Evolutionary conservation across 352 stramenopile genomes (phyloP), one percentile per base, ranked within the genome.

Genomic region (Phytopythium chamaehyphon): DNA sequence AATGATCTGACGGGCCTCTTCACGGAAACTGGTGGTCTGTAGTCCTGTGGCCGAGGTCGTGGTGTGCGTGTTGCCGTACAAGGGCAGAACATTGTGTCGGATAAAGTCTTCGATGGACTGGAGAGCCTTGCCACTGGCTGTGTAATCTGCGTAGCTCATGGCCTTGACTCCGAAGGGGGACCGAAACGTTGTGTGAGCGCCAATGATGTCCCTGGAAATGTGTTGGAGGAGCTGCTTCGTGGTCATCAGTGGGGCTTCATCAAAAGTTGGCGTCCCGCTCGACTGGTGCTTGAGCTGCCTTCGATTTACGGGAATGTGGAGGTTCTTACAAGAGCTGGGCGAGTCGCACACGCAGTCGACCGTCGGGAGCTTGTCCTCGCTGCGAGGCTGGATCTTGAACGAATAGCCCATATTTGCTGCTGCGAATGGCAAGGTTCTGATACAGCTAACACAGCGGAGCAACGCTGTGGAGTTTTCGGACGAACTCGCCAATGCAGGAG

Each of bases 61-160:
- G 14, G 95, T 98, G 71, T 99, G 96, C 12, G 96, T 99, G 65
- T 99, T 98, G 26, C 90, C 95, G 63, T 98, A 98, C 8, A 96
- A 79, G 1, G 96, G 95, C 48, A 98, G 62, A 37, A 98, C 96
- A 16, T 89, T 67, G 35, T 85, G 43, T 24, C 66, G 51, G 10
- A 99, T 74, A 56, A 97, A 98, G 12, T 72, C 52, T 64, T 99
- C 96, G 26, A 98, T 90, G 31, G 73, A 92, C 48, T 62, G 59
- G 7, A 98, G 55, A 2, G 89, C 80, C 59, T 93, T 88, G 46
- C 91, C 86, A 36, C 83, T 96, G 19, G 95, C 95, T 1, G 93
- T 98, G 54, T 95, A 98, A 71, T 99, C 96, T 18, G 84, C 93
- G 58, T 98, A 99, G 35, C 94, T 73, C 21, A 98, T 64, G 3